phyloP scores from a whole-genome alignment of 371 early-diverging fungal genomes.

The Nosema muscidifuracis region DNA sequence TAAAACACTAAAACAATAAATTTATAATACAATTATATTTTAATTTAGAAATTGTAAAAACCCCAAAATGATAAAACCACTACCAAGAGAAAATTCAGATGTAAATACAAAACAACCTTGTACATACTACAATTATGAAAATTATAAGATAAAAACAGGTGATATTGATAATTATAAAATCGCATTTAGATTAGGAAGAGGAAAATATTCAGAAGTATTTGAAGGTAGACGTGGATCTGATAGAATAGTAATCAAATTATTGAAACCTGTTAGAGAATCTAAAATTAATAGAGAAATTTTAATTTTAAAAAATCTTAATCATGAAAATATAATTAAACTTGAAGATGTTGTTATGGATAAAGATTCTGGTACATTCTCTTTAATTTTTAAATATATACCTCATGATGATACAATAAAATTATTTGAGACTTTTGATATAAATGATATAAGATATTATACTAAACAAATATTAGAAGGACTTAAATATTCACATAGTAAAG shows the following conservation, averaged over 20 bases:
- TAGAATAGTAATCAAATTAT: slow-evolving; percentile 89
- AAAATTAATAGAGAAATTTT: slow-evolving; percentile 97
- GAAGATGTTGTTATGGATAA: slow-evolving; percentile 87
- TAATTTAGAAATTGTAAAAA: too few relatives aligned
- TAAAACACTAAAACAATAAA: too few relatives aligned
- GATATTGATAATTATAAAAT: slow-evolving; percentile 82
- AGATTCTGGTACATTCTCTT: slow-evolving; percentile 82
- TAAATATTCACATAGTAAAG: slow-evolving; percentile 89
- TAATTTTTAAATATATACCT: slow-evolving; percentile 88
- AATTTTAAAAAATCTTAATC: slow-evolving; percentile 85
- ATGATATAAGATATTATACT: slow-evolving; percentile 87
- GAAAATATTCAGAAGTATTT: slow-evolving; percentile 98
- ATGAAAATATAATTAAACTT: slow-evolving; percentile 80
- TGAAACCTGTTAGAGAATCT: slow-evolving; percentile 95
- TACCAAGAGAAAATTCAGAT: not conserved
- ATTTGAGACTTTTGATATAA: slow-evolving; percentile 74
- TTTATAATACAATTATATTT: too few relatives aligned
- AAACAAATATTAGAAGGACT: slow-evolving; percentile 88
- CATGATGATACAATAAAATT: slow-evolving; percentile 71
- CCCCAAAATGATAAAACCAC: not conserved
- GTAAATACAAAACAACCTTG: slow-evolving; percentile 37
- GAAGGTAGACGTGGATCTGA: slow-evolving; percentile 72
- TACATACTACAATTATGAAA: slow-evolving; percentile 57
- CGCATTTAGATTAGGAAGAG: slow-evolving; percentile 85
- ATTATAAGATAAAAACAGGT: slow-evolving; percentile 53